Evolutionary conservation across 164 flowering plant genomes (phyloP).

Genomic region (Taxillus chinensis): DNA sequence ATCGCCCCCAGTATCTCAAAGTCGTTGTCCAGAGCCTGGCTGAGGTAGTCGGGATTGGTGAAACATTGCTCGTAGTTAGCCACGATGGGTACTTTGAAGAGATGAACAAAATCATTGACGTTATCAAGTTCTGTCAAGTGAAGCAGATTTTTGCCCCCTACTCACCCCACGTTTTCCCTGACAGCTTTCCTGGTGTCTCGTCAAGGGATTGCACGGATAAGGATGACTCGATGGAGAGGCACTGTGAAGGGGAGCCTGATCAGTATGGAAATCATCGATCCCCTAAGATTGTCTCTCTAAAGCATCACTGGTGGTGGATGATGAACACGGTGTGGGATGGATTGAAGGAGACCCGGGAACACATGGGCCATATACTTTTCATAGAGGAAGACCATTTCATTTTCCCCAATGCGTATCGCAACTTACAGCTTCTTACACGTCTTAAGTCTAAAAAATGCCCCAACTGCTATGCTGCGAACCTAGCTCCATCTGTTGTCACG

Average conservation of each 20-base stretch:
- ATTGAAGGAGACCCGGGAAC: slow-evolving; percentile 53
- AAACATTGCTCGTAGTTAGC: slow-evolving; percentile 73
- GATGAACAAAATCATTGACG: slow-evolving; percentile 67
- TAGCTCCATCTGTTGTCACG: slow-evolving; percentile 82
- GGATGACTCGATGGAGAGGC: slow-evolving; percentile 36
- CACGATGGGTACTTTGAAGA: slow-evolving; percentile 87
- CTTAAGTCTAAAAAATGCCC: slow-evolving; percentile 68
- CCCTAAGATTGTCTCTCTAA: slow-evolving; percentile 81
- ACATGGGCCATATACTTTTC: slow-evolving; percentile 72
- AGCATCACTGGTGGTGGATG: slow-evolving; percentile 99
- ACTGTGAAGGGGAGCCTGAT: slow-evolving; percentile 67
- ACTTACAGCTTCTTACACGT: slow-evolving; percentile 44
- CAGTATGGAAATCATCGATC: slow-evolving; percentile 89
- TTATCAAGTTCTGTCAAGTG: slow-evolving; percentile 81
- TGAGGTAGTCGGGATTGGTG: slow-evolving; percentile 60
- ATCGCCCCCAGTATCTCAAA: slow-evolving; percentile 75
- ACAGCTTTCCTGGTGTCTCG: slow-evolving; percentile 78
- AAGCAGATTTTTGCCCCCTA: slow-evolving; percentile 84
- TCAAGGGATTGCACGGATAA: slow-evolving; percentile 50
- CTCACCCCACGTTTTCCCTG: slow-evolving; percentile 67
- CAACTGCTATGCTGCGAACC: slow-evolving; percentile 73
- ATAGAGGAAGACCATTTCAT: slow-evolving; percentile 92
- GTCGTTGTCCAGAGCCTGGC: slow-evolving; percentile 68
- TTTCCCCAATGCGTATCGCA: slow-evolving; percentile 83
- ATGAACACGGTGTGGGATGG: slow-evolving; percentile 99